These are phyloP conservation scores for Phytophthora brassicae DNA, from an alignment of 352 stramenopile genomes.

Conservation along the genomic window DNA sequence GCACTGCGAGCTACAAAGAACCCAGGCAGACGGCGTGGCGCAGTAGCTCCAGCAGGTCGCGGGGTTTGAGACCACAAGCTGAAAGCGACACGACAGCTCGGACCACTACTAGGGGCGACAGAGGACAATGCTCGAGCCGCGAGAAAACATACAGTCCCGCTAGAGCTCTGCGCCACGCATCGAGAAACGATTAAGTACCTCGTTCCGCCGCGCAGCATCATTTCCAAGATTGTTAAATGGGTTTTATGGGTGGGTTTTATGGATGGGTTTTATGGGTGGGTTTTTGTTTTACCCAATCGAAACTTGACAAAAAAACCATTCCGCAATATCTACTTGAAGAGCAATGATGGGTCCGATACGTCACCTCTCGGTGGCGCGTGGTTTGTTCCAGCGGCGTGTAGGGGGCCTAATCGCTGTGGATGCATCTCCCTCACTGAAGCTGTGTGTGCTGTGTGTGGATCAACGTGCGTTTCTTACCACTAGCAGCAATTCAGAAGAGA, in stretches of 20 bases:
- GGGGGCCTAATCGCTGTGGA: background rate
- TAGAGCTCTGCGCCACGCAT: conserved; percentile 2
- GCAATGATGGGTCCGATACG: background rate
- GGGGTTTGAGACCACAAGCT: background rate
- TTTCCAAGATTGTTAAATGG: conserved; percentile 15
- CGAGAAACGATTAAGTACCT: conserved; percentile 46
- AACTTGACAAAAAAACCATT: too few relatives aligned
- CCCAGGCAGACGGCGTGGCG: conserved; percentile 10
- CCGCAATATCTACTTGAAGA: too few relatives aligned
- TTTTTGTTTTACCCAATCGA: too few relatives aligned
- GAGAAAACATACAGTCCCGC: background rate
- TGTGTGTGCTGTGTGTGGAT: background rate
- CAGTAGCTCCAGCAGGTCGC: conserved; percentile 8
- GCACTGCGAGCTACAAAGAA: conserved; percentile 19
- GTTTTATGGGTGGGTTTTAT: too few relatives aligned
- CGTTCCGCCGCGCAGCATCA: conserved; percentile 56
- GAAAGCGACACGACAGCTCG: background rate
- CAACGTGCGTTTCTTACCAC: background rate
- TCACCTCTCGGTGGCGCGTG: conserved; percentile 13
- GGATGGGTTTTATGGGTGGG: too few relatives aligned
- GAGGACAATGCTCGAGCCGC: conserved; percentile 10
- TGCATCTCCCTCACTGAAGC: background rate
- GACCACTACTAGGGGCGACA: conserved; percentile 3
- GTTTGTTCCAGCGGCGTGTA: background rate
- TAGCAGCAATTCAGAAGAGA: background rate